These are phyloP conservation scores for Aspergillus avenaceus DNA, from an alignment of 495 filamentous ascomycete genomes.

Conservation along the genomic window DNA sequence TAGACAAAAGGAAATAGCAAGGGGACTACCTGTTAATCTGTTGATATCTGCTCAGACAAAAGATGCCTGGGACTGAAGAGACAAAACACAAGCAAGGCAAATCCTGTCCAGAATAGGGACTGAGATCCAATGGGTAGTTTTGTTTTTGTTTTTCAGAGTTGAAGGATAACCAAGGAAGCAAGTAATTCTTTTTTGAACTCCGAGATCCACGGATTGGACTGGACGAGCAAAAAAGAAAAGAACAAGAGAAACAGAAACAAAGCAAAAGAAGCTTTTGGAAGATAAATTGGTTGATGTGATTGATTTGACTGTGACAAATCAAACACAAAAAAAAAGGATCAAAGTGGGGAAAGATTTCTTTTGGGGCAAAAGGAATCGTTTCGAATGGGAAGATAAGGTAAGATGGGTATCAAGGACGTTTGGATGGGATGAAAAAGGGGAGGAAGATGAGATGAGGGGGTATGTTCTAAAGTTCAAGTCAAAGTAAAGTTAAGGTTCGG, in stretches of 20 bases:
- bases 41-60: constrained; percentile 30
- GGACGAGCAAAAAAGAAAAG: constrained; percentile 18
- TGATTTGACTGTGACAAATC: constrained; percentile 26
- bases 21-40: constrained; percentile 46
- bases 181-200: constrained; percentile 7
- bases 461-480: no score
- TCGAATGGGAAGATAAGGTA: not conserved
- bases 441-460: constrained; percentile 1
- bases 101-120: constrained; percentile 39
- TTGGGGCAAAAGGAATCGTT: not conserved
- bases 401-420: no score
- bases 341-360: not conserved
- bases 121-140: constrained; percentile 30
- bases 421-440: not conserved
- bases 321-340: constrained; percentile 2
- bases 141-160: constrained; percentile 7
- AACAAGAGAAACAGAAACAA: constrained; percentile 14
- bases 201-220: constrained; percentile 16
- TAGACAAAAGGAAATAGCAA: constrained; percentile 30
- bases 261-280: not conserved
- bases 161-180: constrained; percentile 11
- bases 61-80: constrained; percentile 29
- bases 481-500: no score
- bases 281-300: not conserved
- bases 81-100: constrained; percentile 29